Evolutionary conservation across 768 basidiomycete genomes (phyloP).

Genomic region (Termitomyces sp.): DNA sequence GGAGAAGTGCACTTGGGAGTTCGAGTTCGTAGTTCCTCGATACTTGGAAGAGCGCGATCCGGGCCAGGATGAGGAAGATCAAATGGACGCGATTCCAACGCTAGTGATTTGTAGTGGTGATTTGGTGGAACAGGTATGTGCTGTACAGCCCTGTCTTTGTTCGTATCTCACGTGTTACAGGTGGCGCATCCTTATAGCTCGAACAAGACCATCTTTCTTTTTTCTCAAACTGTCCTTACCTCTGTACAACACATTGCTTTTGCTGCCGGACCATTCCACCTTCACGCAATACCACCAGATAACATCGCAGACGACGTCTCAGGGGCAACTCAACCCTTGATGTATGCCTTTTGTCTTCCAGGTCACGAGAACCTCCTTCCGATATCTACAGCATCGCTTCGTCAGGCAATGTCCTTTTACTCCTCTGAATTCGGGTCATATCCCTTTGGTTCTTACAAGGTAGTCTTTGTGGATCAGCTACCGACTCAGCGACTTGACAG

Average conservation of each 20-base stretch:
- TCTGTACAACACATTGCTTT: constrained; percentile 97
- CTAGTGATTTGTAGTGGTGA: constrained; percentile 94
- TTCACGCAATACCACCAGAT: constrained; percentile 64
- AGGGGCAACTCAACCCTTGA: constrained; percentile 61
- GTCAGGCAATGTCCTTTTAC: constrained; percentile 90
- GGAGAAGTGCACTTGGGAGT: constrained; percentile 98
- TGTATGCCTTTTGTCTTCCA: constrained; percentile 91
- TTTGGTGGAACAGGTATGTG: constrained; percentile 81
- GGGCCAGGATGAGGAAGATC: constrained; percentile 42
- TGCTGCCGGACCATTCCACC: constrained; percentile 91
- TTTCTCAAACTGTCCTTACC: constrained; percentile 78
- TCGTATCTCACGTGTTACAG: constrained; percentile 30
- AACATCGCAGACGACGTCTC: constrained; percentile 54
- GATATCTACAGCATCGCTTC: constrained; percentile 69
- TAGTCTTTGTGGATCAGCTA: constrained; percentile 91
- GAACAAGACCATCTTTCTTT: constrained; percentile 92
- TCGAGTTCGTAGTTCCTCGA: constrained; percentile 90
- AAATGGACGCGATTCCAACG: constrained; percentile 64
- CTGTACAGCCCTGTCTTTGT: neutral
- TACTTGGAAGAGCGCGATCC: constrained; percentile 61
- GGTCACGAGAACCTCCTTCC: constrained; percentile 73
- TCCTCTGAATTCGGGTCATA: constrained; percentile 92
- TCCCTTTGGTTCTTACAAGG: constrained; percentile 91
- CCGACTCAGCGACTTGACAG: constrained; percentile 78
- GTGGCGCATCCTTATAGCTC: constrained; percentile 92